Evolutionary conservation across 2,329 filamentous ascomycete species (phyloP).

Genomic region (Alternaria sp.): DNA sequence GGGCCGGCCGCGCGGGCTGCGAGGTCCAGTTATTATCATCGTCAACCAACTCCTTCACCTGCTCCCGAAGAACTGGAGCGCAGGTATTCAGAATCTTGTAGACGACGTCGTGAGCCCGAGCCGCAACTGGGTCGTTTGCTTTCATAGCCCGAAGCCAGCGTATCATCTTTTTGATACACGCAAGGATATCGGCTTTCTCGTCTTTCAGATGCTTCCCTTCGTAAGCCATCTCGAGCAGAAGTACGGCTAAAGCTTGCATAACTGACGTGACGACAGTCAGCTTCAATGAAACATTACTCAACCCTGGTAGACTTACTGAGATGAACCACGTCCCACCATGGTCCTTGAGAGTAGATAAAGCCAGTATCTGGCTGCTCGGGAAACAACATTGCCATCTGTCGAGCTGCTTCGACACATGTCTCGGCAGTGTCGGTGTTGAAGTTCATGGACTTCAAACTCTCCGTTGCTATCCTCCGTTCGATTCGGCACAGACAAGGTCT

Average conservation of each 20-base stretch:
- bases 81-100: conserved; percentile 26
- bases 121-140: conserved; percentile 36
- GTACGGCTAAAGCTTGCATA: conserved; percentile 50
- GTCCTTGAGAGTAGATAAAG: conserved; percentile 40
- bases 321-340: conserved; percentile 55
- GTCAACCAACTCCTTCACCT: conserved; percentile 22
- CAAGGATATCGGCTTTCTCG: conserved; percentile 34
- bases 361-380: conserved; percentile 39
- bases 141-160: conserved; percentile 46
- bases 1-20: background rate
- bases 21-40: background rate
- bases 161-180: conserved; percentile 44
- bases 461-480: conserved; percentile 41
- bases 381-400: conserved; percentile 42
- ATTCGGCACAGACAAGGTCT: conserved; percentile 51
- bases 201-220: conserved; percentile 36
- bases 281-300: background rate
- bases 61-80: conserved; percentile 20
- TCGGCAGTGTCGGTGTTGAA: conserved; percentile 45
- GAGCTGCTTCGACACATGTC: conserved; percentile 47
- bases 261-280: conserved; percentile 22
- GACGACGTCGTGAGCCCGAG: conserved; percentile 38
- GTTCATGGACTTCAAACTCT: conserved; percentile 36
- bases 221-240: conserved; percentile 50
- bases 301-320: conserved; percentile 25